phyloP scores from a whole-genome alignment of 129 eudicot species.

The Glebionis coronaria region DNA sequence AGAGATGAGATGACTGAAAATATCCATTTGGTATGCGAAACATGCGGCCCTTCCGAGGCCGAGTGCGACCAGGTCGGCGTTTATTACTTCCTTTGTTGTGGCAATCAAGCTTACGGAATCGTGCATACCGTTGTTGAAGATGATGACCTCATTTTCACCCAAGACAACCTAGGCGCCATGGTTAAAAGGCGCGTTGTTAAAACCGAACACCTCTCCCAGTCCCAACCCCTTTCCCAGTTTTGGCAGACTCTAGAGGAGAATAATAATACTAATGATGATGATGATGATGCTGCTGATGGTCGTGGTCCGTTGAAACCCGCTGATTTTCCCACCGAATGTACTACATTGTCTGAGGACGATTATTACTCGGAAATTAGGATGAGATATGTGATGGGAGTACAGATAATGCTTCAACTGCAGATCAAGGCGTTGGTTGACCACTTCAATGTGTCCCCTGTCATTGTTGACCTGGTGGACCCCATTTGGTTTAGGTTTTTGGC shows the following conservation, averaged over 20 bases:
- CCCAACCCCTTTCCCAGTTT: slow-evolving; percentile 49
- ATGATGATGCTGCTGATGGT: slow-evolving; percentile 43
- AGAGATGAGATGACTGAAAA: slow-evolving; percentile 32
- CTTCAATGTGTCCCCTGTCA: slow-evolving; percentile 48
- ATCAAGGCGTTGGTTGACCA: slow-evolving; percentile 65
- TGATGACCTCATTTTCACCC: slow-evolving; percentile 36
- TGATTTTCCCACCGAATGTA: slow-evolving; percentile 48
- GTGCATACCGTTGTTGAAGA: slow-evolving; percentile 48
- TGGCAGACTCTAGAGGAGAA: slow-evolving; percentile 42
- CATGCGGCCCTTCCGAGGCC: slow-evolving; percentile 49
- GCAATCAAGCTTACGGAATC: slow-evolving; percentile 52
- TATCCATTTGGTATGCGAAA: slow-evolving; percentile 37
- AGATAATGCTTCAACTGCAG: slow-evolving; percentile 64
- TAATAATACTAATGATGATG: slow-evolving; percentile 15
- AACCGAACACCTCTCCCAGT: slow-evolving; percentile 37
- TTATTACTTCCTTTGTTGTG: slow-evolving; percentile 59
- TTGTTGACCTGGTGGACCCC: slow-evolving; percentile 55
- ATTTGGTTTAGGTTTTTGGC: too few relatives aligned
- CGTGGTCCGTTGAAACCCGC: slow-evolving; percentile 58
- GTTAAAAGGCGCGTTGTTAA: slow-evolving; percentile 34
- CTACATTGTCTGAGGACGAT: slow-evolving; percentile 34
- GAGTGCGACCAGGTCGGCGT: slow-evolving; percentile 51
- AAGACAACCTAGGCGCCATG: slow-evolving; percentile 20
- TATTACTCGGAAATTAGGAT: slow-evolving; percentile 51
- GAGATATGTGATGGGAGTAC: slow-evolving; percentile 73